Conservation (phyloP, 1,284 basidiomycete genomes). For the Moniliophthora roreri region DNA sequence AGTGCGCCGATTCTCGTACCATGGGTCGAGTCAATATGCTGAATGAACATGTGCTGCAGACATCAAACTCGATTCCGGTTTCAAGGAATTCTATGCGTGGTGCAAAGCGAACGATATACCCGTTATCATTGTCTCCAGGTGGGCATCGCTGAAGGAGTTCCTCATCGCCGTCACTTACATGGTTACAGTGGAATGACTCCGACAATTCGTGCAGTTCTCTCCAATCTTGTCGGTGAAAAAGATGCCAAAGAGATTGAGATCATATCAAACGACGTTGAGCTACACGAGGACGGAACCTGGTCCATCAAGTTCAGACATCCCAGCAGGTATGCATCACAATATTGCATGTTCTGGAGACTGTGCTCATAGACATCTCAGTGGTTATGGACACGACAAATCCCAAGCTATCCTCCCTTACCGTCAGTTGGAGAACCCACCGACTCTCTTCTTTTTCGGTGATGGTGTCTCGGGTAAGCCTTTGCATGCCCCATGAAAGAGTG, state of each 20-base stretch:
- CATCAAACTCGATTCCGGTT: slow-evolving; percentile 85
- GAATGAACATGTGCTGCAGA: slow-evolving; percentile 41
- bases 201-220: slow-evolving; percentile 84
- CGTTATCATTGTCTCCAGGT: slow-evolving; percentile 92
- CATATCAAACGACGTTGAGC: slow-evolving; percentile 83
- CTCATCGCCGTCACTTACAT: not conserved
- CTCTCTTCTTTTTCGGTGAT: slow-evolving; percentile 93
- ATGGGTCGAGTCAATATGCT: not conserved
- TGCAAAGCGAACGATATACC: slow-evolving; percentile 79
- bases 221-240: slow-evolving; percentile 73
- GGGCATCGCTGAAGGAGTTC: slow-evolving; percentile 15
- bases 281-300: slow-evolving; percentile 74
- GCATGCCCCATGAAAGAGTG: not conserved
- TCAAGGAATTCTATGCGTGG: slow-evolving; percentile 83
- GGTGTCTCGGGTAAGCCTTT: slow-evolving; percentile 77
- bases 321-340: slow-evolving; percentile 51
- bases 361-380: slow-evolving; percentile 37
- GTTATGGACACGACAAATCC: slow-evolving; percentile 92
- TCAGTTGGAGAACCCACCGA: slow-evolving; percentile 67
- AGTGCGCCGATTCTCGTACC: slow-evolving; percentile 29
- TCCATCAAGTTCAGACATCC: slow-evolving; percentile 88
- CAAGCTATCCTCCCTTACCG: slow-evolving; percentile 88
- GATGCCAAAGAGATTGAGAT: slow-evolving; percentile 80
- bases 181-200: slow-evolving; percentile 83
- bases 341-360: not conserved